Percentiles rank a stretch among this genome's conserved stretches.
Conservation (phyloP, 2,329 filamentous ascomycete genomes). For the Claviceps digitariae region DNA sequence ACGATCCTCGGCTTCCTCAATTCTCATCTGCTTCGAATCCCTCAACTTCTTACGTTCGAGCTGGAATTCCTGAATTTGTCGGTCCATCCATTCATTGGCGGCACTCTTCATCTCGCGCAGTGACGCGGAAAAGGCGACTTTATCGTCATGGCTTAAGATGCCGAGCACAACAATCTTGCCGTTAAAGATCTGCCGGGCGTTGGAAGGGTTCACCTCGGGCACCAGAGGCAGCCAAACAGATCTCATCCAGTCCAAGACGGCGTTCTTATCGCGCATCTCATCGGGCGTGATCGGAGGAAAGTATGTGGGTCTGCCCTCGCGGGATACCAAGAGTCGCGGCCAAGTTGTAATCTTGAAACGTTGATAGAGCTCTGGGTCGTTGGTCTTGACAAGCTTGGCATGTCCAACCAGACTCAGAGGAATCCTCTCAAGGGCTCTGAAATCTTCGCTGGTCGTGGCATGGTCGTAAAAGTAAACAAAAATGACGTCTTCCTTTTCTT, state of each 20-base stretch:
- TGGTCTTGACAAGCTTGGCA: slow-evolving; percentile 84
- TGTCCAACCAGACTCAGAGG: slow-evolving; percentile 82
- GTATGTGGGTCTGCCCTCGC: slow-evolving; percentile 81
- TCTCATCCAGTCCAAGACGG: slow-evolving; percentile 82
- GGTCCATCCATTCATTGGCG: slow-evolving; percentile 95
- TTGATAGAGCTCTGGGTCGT: slow-evolving; percentile 59
- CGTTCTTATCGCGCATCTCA: slow-evolving; percentile 79
- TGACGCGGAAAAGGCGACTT: slow-evolving; percentile 63
- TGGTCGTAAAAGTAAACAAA: slow-evolving; percentile 98
- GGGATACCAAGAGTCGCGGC: slow-evolving; percentile 81
- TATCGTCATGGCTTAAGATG: slow-evolving; percentile 66
- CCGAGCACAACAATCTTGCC: slow-evolving; percentile 90
- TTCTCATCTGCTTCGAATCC: slow-evolving; percentile 85
- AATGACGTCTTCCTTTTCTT: slow-evolving; percentile 88
- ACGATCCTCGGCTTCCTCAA: slow-evolving; percentile 91
- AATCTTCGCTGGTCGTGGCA: slow-evolving; percentile 86
- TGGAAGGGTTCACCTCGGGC: slow-evolving; percentile 80
- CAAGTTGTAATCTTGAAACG: slow-evolving; percentile 94
- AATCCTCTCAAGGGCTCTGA: slow-evolving; percentile 72
- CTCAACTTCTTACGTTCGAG: slow-evolving; percentile 85
- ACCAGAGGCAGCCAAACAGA: slow-evolving; percentile 93
- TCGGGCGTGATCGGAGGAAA: slow-evolving; percentile 76
- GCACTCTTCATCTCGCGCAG: slow-evolving; percentile 91
- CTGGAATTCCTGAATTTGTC: slow-evolving; percentile 82
- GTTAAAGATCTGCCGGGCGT: slow-evolving; percentile 90